Base-by-base conservation (phyloP, 208 protist species). In the Wallacemonas sp. region DNA sequence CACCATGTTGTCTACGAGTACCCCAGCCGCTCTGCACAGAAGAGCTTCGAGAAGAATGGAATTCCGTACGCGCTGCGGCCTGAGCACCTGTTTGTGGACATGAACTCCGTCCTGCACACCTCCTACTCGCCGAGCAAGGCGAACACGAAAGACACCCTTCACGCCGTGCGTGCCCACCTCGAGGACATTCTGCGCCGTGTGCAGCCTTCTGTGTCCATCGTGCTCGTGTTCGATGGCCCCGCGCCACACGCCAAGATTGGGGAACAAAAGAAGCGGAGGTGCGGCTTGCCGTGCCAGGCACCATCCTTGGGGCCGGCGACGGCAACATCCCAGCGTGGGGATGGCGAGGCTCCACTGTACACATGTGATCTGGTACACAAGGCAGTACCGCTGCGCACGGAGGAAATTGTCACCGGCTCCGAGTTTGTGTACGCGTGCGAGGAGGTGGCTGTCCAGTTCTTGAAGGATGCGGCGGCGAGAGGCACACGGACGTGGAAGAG, bases 361-460 rank as follows among this genome's bases (percentile, higher is more conserved):
- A 87, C 76, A 19, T 73, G 78, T 50, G 83, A 93, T 61, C 71
- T 83, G 15, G 46, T 71, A 13, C 48, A 45, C 2, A 69, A 21
- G 24, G 73, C 50, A 12, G 79, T 90, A 30, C 59, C 71, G 1
- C 73, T 95, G 36, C 44, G 46, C 1, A 61, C 82, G 3, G 78
- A 81, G 55, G 82, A 95, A 38, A 90, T 95, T 24, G 29, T 80
- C 4, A 63, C 85, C 17, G 90, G 90, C 3, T 82, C 85, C 2
- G 74, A 83, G 66, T 90, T 95, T 68, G 70, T 95, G 33, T 68
- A 79, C 44, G 87, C 79, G 10, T 93, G 85, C 63, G 83, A 95
- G 66, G 64, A 75, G 46, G 62, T 53, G 37, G 71, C 82, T n/a
- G 64, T 75, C 15, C 10, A 37, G 12, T 45, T 13, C 27, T 41